phyloP scores from a whole-genome alignment of 2,329 filamentous ascomycete genomes.

The Fusarium sp. region DNA sequence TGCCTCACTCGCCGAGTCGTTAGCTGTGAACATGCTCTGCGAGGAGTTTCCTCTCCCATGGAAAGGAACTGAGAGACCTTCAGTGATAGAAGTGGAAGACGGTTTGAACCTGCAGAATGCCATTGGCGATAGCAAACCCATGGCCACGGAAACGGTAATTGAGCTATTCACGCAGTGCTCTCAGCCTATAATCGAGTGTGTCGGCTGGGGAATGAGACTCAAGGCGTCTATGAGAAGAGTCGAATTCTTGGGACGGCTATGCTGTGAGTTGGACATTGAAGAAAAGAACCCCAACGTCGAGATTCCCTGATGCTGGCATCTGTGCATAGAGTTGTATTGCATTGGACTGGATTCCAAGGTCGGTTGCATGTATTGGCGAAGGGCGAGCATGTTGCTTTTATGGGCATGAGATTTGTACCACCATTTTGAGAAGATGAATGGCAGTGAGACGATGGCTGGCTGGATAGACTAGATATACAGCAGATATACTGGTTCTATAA shows the following conservation, averaged over 20 bases:
- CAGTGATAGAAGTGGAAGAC: constrained; percentile 42
- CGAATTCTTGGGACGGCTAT: constrained; percentile 41
- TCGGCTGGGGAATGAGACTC: constrained; percentile 39
- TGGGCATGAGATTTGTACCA: constrained; percentile 11
- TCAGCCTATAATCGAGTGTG: constrained; percentile 37
- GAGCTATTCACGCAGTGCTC: constrained; percentile 43
- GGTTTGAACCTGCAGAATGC: constrained; percentile 38
- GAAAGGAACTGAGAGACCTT: constrained; percentile 35
- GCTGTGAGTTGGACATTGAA: constrained; percentile 44
- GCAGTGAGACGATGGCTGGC: not conserved
- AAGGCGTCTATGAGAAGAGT: constrained; percentile 40
- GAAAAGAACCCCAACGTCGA: constrained; percentile 37
- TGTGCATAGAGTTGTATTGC: constrained; percentile 25
- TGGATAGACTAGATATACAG: constrained; percentile 9
- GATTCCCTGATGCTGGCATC: constrained; percentile 29
- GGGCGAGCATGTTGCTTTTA: constrained; percentile 17
- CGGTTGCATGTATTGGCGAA: constrained; percentile 12
- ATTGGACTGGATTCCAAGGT: not conserved
- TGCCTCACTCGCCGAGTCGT: constrained; percentile 35
- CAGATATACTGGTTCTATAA: constrained; percentile 8
- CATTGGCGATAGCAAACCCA: constrained; percentile 35
- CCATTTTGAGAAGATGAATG: not conserved
- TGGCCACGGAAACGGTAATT: constrained; percentile 39
- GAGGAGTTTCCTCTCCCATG: constrained; percentile 43
- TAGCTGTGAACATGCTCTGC: constrained; percentile 43